Percentiles rank a stretch among this genome's conserved stretches.
These are phyloP conservation scores for Ustilago cynodontis DNA, from an alignment of 1,284 basidiomycete genomes.

Conservation along the genomic window DNA sequence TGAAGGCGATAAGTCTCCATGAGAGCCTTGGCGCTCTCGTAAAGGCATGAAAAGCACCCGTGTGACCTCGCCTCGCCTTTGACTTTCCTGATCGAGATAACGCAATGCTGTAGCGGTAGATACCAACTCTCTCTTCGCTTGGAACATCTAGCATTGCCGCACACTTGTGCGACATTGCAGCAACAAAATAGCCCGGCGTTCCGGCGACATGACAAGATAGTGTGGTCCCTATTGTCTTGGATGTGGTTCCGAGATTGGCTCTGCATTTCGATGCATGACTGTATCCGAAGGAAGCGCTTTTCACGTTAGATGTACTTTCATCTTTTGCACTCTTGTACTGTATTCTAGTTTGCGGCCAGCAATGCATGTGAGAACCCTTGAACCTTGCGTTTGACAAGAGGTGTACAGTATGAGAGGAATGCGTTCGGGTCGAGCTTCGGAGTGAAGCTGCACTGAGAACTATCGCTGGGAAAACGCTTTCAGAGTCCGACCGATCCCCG, in stretches of 20 bases:
- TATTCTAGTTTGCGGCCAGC: no score
- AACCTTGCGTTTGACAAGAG: neutral
- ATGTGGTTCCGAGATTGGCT: neutral
- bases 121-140: neutral
- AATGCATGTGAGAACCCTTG: neutral
- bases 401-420: neutral
- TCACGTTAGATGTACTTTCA: no score
- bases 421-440: neutral
- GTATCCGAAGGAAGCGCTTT: neutral
- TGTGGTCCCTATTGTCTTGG: neutral
- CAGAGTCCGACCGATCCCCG: neutral
- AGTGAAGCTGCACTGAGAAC: neutral
- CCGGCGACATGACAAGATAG: neutral
- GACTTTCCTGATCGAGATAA: conserved; percentile 4
- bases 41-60: neutral
- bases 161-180: neutral
- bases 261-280: neutral
- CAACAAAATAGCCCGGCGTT: neutral
- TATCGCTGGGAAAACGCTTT: neutral
- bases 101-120: neutral
- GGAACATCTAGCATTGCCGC: neutral
- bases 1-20: neutral
- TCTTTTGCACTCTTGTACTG: no score
- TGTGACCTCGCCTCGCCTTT: conserved; percentile 1
- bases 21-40: neutral